Evolutionary conservation across 2,329 filamentous ascomycete genomes (phyloP).

Genomic region (Cryphonectria naterciae): DNA sequence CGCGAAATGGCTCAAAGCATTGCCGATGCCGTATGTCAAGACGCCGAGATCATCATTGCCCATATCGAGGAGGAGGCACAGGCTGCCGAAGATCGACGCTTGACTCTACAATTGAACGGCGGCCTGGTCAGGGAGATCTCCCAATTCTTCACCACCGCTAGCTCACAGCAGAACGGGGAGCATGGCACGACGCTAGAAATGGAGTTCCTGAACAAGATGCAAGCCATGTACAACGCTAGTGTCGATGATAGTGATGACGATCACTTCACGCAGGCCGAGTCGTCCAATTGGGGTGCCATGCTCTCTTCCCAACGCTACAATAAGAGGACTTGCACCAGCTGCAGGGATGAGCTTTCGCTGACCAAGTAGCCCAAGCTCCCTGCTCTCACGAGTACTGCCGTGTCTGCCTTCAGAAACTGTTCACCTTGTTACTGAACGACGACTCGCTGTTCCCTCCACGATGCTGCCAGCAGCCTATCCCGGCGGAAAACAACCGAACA

Average conservation of each 20-base stretch:
- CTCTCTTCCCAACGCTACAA: neutral
- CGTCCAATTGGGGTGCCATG: neutral
- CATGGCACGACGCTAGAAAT: neutral
- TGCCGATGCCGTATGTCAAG: slow-evolving; percentile 4
- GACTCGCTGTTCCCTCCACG: slow-evolving; percentile 5
- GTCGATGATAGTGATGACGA: neutral
- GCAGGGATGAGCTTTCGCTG: neutral
- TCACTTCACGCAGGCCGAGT: neutral
- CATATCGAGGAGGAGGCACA: neutral
- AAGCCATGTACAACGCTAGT: neutral
- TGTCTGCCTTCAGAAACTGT: neutral
- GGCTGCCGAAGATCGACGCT: neutral
- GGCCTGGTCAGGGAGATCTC: neutral
- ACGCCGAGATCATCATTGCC: neutral
- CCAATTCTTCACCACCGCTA: neutral
- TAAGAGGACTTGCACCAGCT: slow-evolving; percentile 4
- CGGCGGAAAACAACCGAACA: neutral
- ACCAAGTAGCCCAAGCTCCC: neutral
- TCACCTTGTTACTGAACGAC: slow-evolving; percentile 8
- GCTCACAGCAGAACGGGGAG: neutral
- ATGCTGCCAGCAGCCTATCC: slow-evolving; percentile 9
- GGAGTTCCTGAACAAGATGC: neutral
- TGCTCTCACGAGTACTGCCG: slow-evolving; percentile 22
- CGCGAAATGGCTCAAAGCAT: slow-evolving; percentile 12
- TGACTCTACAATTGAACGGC: neutral